phyloP scores from a whole-genome alignment of 108 stramenopile species.

The Aurantiochytrium sp. region DNA sequence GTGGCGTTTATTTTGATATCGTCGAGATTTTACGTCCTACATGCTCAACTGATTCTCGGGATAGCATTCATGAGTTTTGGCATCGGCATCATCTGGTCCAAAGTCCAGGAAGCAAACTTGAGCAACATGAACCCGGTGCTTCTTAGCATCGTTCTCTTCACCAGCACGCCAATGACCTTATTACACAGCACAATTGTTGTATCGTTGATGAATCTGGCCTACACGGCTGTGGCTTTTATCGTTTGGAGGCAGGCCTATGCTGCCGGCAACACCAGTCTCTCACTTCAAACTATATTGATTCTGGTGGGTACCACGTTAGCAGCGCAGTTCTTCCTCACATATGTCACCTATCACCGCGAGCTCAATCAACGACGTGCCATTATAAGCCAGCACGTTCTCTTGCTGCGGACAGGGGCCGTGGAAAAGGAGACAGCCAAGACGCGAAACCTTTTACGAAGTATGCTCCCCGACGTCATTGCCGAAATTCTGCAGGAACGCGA shows the following conservation, averaged over 20 bases:
- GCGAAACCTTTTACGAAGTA: neutral
- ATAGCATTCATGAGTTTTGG: neutral
- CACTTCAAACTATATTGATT: neutral
- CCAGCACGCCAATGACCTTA: neutral
- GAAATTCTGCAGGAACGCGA: neutral
- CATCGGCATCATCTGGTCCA: neutral
- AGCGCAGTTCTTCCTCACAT: neutral
- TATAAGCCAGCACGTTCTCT: neutral
- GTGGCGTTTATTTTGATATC: neutral
- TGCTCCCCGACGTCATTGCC: constrained; percentile 13
- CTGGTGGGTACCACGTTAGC: neutral
- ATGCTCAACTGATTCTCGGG: neutral
- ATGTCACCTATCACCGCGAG: constrained; percentile 2
- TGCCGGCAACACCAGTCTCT: neutral
- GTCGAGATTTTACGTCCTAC: neutral
- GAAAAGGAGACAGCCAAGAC: neutral
- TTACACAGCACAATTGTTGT: neutral
- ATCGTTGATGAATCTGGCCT: neutral
- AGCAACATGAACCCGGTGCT: neutral
- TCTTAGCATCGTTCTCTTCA: neutral
- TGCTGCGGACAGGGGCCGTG: neutral
- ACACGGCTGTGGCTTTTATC: neutral
- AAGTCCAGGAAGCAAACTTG: neutral
- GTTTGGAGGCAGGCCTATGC: neutral
- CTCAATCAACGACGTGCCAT: neutral